Base-by-base conservation (phyloP, 768 basidiomycete species). In the Xerocomellus dryophilus region DNA sequence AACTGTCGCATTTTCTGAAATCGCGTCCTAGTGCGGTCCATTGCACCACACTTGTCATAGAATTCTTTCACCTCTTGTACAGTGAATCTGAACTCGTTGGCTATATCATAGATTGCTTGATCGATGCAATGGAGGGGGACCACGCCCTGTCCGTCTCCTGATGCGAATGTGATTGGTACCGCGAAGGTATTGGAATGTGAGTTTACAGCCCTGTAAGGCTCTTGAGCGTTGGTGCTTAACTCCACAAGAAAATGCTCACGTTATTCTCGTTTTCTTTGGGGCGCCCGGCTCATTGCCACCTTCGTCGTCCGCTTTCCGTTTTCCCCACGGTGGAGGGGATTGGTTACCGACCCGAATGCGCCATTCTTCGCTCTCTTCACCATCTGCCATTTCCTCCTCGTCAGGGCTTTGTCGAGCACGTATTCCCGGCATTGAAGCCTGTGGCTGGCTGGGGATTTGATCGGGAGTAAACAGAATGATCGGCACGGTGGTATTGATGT, bases 31-130 rank as follows among this genome's bases (percentile, higher is more conserved):
- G 90, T 90, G 44, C 78, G 77, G 34, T 76, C 78, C 78, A 89
- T 81, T 60, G 90, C 87, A 14, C 85, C 84, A 53, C 79, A 85
- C 56, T 77, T 81, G 62, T 89, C 85, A 56, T 90, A 90, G 65
- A 82, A 88, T 62, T 86, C 87, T 63, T 85, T 80, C 14, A 92
- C 88, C 69, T 92, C 90, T 57, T 85, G 84, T 1, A 82, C 66
- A 1, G 87, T 87, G 66, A 92, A 92, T 46, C 83, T 76, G 61
- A 75, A 86, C 35, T 88, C 82, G 34, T 68, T 73, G 7, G 89
- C 88, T 59, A 92, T 90, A 29, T 84, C 81, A 29, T 71, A 69
- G 36, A 92, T 78, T 11, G 74, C 78, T 61, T 81, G 81, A 59
- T 90, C 86, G 27, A 90, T 78, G 42, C 86, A 80, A 65, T 88